Percentiles rank a stretch among this genome's conserved stretches.
Evolutionary conservation across 371 early-diverging fungal species (phyloP).

Genomic region (Circinella umbellata): DNA sequence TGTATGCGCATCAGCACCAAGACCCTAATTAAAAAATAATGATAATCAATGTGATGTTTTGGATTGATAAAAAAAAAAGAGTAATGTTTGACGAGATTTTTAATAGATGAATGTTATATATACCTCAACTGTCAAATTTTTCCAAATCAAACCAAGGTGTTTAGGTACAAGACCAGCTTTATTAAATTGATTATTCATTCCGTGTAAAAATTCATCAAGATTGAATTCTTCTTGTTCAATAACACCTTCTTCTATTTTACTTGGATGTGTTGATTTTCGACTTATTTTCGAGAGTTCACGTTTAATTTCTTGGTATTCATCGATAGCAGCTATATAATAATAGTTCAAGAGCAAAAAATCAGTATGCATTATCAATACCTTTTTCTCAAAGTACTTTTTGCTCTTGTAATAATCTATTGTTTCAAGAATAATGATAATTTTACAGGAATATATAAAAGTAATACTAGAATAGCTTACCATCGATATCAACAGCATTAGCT

Average conservation of each 20-base stretch:
- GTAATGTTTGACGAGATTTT: no score
- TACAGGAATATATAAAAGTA: no score
- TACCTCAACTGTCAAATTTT: slow-evolving; percentile 40
- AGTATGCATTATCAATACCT: no score
- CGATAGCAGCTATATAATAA: slow-evolving; percentile 20
- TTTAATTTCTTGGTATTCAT: slow-evolving; percentile 25
- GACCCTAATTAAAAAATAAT: no score
- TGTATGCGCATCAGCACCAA: slow-evolving; percentile 43
- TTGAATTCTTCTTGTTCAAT: slow-evolving; percentile 20
- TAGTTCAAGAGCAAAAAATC: no score
- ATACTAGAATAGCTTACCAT: slow-evolving; percentile 35
- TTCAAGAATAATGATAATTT: no score
- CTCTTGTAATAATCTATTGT: no score
- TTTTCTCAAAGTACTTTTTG: no score
- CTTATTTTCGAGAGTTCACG: slow-evolving; percentile 25
- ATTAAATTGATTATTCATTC: slow-evolving; percentile 3
- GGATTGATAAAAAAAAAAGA: no score
- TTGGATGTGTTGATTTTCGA: slow-evolving; percentile 18
- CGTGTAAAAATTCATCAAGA: slow-evolving; percentile 29
- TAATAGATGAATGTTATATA: no score
- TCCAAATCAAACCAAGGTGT: slow-evolving; percentile 42
- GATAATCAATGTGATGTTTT: no score
- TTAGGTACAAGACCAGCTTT: slow-evolving; percentile 32
- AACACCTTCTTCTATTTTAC: slow-evolving; percentile 28
- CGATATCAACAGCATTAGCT: slow-evolving; percentile 30